These are phyloP conservation scores for Sordariomycetes sp. DNA, from an alignment of 2,329 filamentous ascomycete genomes.

Conservation along the genomic window DNA sequence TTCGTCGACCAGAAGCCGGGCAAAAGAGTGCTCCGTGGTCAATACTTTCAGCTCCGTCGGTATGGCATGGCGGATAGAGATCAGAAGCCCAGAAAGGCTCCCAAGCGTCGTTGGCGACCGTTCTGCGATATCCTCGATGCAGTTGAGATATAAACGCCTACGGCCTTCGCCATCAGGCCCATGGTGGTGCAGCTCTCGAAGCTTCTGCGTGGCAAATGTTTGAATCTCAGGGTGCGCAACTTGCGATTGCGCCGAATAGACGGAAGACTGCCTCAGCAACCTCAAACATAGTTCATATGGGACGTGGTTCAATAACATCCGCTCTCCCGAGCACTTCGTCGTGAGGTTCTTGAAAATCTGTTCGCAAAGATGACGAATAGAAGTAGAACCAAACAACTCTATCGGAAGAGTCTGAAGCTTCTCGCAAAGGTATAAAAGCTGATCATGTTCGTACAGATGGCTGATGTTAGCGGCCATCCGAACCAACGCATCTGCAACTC, in stretches of 20 bases:
- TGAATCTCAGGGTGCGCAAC: conserved; percentile 50
- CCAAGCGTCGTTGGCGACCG: conserved; percentile 54
- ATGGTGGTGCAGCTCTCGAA: conserved; percentile 44
- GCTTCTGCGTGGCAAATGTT: conserved; percentile 44
- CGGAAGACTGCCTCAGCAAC: conserved; percentile 58
- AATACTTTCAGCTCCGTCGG: conserved; percentile 41
- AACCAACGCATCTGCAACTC: conserved; percentile 70
- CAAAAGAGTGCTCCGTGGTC: conserved; percentile 46
- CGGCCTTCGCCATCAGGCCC: conserved; percentile 43
- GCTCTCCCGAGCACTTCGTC: conserved; percentile 25
- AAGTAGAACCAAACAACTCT: conserved; percentile 40
- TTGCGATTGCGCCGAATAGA: conserved; percentile 35
- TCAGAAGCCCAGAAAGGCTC: conserved; percentile 53
- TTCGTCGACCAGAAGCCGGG: conserved; percentile 49
- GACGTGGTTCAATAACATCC: conserved; percentile 19
- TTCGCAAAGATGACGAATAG: conserved; percentile 50
- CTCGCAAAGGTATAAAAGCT: conserved; percentile 52
- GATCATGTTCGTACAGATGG: conserved; percentile 30
- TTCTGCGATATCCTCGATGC: conserved; percentile 52
- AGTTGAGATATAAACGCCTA: conserved; percentile 49
- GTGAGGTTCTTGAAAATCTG: conserved; percentile 36
- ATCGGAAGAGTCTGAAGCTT: conserved; percentile 57
- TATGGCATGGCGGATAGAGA: conserved; percentile 31
- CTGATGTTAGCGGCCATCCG: conserved; percentile 42
- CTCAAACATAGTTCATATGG: conserved; percentile 45